Base-by-base conservation (phyloP, 2,329 filamentous ascomycete genomes). In the Aureobasidium sp. region DNA sequence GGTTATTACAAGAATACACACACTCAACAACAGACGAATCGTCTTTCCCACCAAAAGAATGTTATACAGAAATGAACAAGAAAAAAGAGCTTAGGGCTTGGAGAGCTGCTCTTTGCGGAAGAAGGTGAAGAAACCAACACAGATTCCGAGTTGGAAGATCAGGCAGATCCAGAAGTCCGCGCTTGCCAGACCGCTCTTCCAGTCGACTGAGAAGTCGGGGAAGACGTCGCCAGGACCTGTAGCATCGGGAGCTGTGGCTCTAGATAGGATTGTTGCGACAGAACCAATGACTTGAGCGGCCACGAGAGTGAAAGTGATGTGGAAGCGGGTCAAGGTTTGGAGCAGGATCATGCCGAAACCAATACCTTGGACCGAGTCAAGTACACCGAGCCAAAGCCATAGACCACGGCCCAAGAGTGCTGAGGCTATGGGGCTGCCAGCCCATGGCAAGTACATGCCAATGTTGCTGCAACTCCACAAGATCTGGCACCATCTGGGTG, bases 271-370 rank as follows among this genome's bases (percentile, higher is more conserved):
- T 2, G 85, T 88, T 2, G 82, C 83, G 5, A 83, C 71, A 5
- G 81, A 83, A 13, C 86, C 86, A 26, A 88, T 69, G 9, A 87
- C 79, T 72, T 88, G 86, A 3, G 84, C 84, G 1, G 75, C 78
- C 43, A 86, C 78, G 26, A 88, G 74, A 0, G 84, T 83, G 66
- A 84, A 86, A 60, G 82, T 79, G 62, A 87, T 84, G 68, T 88
- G 86, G 70, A 86, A 79, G 24, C 86, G 76, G 1, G 85, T 87
- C 66, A 87, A 72, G 1, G 65, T 66, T 69, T 86, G 84, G 46
- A 88, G 73, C 5, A 88, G 75, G 57, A 88, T 83, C 84, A 87
- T 88, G 60, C 86, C 86, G 61, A 88, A 82, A 2, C 86, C 86
- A 1, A 87, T 81, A 43, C 84, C 84, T 70, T 88, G 86, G 7